Evolutionary conservation across 805 yeast genomes (phyloP).

Genomic region (Wickerhamomyces pijperi): DNA sequence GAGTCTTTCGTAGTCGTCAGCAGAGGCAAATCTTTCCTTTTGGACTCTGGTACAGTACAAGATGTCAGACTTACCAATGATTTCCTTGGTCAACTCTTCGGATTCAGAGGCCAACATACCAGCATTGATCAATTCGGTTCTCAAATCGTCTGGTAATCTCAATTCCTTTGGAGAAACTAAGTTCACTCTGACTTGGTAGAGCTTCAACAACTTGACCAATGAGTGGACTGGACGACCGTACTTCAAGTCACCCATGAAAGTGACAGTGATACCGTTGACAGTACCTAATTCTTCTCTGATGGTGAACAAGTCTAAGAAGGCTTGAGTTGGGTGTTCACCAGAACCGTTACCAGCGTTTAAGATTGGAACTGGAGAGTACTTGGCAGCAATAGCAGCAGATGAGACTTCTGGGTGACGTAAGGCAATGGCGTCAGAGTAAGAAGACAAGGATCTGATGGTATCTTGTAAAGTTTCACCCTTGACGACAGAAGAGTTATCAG

Average conservation of each 20-base stretch:
- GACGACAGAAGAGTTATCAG: constrained; percentile 85
- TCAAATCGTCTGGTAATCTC: constrained; percentile 66
- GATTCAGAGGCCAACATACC: constrained; percentile 69
- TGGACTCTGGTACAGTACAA: constrained; percentile 97
- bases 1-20: constrained; percentile 70
- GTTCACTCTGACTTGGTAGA: constrained; percentile 88
- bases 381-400: constrained; percentile 89
- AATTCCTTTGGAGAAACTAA: constrained; percentile 86
- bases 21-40: constrained; percentile 83
- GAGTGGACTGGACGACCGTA: constrained; percentile 99
- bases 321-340: constrained; percentile 98
- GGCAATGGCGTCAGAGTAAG: constrained; percentile 94
- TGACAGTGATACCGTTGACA: constrained; percentile 93
- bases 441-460: constrained; percentile 87
- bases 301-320: constrained; percentile 92
- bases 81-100: constrained; percentile 68
- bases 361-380: constrained; percentile 93
- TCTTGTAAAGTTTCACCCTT: constrained; percentile 98
- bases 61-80: constrained; percentile 85
- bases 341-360: constrained; percentile 98
- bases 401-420: constrained; percentile 92
- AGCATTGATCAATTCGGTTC: constrained; percentile 49
- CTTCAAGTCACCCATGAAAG: constrained; percentile 98
- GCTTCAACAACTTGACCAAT: constrained; percentile 77
- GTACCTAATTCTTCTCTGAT: constrained; percentile 98